A percentile compares a stretch with the other conserved stretches of the same genome.
Conservation (phyloP, 306 rosid species). For the Betula pendula region DNA sequence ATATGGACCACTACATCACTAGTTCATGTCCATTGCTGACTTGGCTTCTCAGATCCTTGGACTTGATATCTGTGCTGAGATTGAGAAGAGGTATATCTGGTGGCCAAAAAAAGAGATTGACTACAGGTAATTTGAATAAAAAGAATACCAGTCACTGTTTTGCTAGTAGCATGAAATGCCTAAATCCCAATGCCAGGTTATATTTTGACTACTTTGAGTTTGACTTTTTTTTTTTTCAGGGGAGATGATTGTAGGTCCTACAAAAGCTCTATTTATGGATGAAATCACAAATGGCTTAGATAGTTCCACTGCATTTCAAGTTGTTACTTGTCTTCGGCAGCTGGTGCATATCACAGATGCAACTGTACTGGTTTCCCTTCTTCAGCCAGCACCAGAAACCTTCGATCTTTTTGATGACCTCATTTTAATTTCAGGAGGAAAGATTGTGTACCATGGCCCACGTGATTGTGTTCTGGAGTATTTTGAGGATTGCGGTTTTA, state of each 20-base stretch:
- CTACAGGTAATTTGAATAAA: slow-evolving; percentile 37
- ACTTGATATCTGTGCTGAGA: slow-evolving; percentile 50
- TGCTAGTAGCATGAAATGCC: background rate
- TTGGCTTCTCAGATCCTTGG: slow-evolving; percentile 41
- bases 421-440: slow-evolving; percentile 43
- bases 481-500: slow-evolving; percentile 48
- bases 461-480: slow-evolving; percentile 37
- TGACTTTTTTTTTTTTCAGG: slow-evolving; percentile 11
- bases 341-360: slow-evolving; percentile 3
- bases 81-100: slow-evolving; percentile 49
- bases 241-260: slow-evolving; percentile 54
- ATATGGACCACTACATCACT: background rate
- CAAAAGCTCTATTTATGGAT: slow-evolving; percentile 27
- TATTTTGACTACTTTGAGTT: background rate
- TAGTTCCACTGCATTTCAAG: slow-evolving; percentile 13
- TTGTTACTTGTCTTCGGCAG: slow-evolving; percentile 12
- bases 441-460: slow-evolving; percentile 52
- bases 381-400: slow-evolving; percentile 55
- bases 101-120: slow-evolving; percentile 51
- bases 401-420: slow-evolving; percentile 53
- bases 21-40: background rate
- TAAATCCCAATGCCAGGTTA: background rate
- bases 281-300: slow-evolving; percentile 15
- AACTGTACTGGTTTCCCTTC: slow-evolving; percentile 46
- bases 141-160: background rate